phyloP scores from a whole-genome alignment of 73 alveolate species.

The Paramecium sonneborni region DNA sequence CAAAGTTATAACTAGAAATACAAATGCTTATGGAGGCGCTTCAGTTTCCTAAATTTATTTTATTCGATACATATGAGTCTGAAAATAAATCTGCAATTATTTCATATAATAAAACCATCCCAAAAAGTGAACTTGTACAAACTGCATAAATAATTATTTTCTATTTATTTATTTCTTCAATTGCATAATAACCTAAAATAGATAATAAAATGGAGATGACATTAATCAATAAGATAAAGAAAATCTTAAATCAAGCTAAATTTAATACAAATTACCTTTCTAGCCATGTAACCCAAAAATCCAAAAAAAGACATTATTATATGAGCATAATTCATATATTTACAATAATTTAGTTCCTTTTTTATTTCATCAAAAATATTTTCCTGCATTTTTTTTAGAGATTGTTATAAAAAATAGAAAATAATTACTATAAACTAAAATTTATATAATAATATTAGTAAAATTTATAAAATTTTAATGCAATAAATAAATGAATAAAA shows the following conservation, averaged over 20 bases:
- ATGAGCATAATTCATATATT: not conserved
- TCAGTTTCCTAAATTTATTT: not conserved
- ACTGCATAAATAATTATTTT: not conserved
- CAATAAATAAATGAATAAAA: not conserved
- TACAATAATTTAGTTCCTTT: not conserved
- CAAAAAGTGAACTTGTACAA: constrained; percentile 32
- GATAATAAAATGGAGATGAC: not conserved
- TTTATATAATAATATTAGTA: not conserved
- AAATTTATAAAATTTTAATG: not conserved
- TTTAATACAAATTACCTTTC: constrained; percentile 17
- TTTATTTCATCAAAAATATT: not conserved
- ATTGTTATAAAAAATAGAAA: not conserved
- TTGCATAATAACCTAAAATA: constrained; percentile 24
- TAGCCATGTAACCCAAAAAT: not conserved
- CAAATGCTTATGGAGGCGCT: constrained; percentile 21
- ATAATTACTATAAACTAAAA: not conserved
- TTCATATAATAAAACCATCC: constrained; percentile 21
- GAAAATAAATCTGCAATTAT: constrained; percentile 32
- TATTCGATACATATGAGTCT: not conserved
- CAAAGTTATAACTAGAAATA: not conserved
- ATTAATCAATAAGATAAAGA: not conserved
- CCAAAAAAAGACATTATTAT: not conserved
- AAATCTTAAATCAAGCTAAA: not conserved
- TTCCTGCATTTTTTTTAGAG: not conserved
- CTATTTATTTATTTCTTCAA: not conserved